Percentiles rank a stretch among this genome's conserved stretches.
These are phyloP conservation scores for Myriosclerotinia duriaeana DNA, from an alignment of 2,329 filamentous ascomycete genomes.

Conservation along the genomic window DNA sequence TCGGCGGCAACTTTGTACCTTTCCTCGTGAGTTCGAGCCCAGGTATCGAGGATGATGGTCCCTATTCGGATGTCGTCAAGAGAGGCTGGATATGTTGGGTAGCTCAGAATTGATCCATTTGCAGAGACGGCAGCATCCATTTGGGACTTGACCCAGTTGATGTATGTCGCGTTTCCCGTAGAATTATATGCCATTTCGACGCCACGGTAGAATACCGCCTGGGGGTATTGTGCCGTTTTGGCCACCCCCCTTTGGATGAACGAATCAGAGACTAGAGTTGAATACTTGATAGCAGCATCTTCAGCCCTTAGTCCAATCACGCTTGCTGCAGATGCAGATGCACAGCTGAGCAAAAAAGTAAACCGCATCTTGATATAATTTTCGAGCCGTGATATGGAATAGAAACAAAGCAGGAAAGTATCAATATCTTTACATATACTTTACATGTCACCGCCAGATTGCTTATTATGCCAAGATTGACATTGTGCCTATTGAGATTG, in stretches of 20 bases:
- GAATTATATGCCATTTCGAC: constrained; percentile 43
- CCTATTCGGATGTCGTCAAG: constrained; percentile 55
- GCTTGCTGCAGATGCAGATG: constrained; percentile 4
- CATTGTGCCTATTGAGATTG: neutral
- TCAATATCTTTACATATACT: neutral
- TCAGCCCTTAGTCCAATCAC: constrained; percentile 4
- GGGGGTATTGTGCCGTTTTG: constrained; percentile 15
- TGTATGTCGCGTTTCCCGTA: constrained; percentile 47
- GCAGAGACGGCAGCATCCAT: constrained; percentile 49
- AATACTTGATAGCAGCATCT: constrained; percentile 6
- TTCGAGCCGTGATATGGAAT: neutral
- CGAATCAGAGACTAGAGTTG: constrained; percentile 19
- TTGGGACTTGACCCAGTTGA: constrained; percentile 47
- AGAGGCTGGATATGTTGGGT: constrained; percentile 50
- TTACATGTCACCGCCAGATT: neutral
- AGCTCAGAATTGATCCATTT: constrained; percentile 50
- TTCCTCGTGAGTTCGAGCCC: constrained; percentile 42
- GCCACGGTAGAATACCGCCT: constrained; percentile 22
- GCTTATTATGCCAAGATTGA: neutral
- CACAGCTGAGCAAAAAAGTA: constrained; percentile 9
- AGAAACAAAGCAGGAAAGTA: neutral
- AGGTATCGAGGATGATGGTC: constrained; percentile 20
- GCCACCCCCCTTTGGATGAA: constrained; percentile 15
- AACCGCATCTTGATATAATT: constrained; percentile 1
- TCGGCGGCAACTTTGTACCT: constrained; percentile 53